A percentile compares a stretch with the other conserved stretches of the same genome.
Evolutionary conservation across 1,284 basidiomycete genomes (phyloP).

Genomic region (Coniferiporia weirii): DNA sequence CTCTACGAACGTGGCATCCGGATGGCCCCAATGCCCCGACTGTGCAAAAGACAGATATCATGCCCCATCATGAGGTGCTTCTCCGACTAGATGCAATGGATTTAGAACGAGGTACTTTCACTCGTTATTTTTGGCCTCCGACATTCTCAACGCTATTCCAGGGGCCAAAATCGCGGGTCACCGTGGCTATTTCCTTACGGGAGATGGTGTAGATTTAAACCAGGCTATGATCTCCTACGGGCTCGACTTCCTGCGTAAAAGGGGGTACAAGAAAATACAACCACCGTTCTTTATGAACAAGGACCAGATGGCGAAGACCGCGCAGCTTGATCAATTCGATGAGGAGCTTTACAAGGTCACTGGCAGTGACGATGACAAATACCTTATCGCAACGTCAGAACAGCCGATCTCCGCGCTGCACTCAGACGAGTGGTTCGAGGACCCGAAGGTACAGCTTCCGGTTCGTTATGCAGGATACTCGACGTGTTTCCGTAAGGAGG

Average conservation of each 20-base stretch:
- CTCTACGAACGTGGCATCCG: constrained; percentile 83
- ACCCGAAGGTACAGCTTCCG: constrained; percentile 86
- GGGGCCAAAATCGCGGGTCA: constrained; percentile 92
- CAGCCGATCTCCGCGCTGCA: constrained; percentile 97
- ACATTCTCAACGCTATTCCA: constrained; percentile 26
- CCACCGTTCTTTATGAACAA: constrained; percentile 99
- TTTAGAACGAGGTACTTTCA: constrained; percentile 76
- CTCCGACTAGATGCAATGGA: constrained; percentile 93
- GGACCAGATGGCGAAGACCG: constrained; percentile 95
- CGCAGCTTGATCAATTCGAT: constrained; percentile 96
- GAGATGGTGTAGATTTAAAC: constrained; percentile 96
- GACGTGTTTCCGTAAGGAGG: constrained; percentile 99
- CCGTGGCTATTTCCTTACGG: constrained; percentile 93
- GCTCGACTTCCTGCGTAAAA: constrained; percentile 84
- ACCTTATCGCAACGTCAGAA: constrained; percentile 97
- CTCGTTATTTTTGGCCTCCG: background rate
- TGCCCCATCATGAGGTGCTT: constrained; percentile 96
- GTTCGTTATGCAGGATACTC: constrained; percentile 81
- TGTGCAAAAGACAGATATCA: constrained; percentile 67
- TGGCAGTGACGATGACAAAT: constrained; percentile 77
- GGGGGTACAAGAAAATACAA: constrained; percentile 90
- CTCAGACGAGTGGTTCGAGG: constrained; percentile 96
- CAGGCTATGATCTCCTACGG: constrained; percentile 95
- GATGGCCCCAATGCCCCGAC: constrained; percentile 62
- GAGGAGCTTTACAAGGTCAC: constrained; percentile 94